Conservation (phyloP, 768 basidiomycete species). For the Udeniomyces megalosporus region DNA sequence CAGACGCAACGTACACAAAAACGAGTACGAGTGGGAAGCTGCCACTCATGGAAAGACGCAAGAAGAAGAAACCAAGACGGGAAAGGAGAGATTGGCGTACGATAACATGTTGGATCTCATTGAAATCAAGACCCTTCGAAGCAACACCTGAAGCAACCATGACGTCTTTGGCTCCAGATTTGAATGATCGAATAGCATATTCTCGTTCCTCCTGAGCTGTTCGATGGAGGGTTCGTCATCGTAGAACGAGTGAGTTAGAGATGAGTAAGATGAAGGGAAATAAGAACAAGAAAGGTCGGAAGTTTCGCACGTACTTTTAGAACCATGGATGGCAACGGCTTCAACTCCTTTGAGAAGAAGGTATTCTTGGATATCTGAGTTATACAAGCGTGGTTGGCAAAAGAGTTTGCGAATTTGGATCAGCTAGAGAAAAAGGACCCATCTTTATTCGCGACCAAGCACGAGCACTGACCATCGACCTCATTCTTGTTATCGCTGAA, state of each 20-base stretch:
- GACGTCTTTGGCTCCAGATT: conserved; percentile 90
- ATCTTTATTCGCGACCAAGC: no score
- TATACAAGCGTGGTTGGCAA: neutral
- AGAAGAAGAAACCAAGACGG: no score
- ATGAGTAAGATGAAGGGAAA: neutral
- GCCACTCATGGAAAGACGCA: no score
- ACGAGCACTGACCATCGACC: conserved; percentile 68
- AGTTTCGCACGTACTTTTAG: conserved; percentile 52
- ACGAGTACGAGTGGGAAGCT: conserved; percentile 75
- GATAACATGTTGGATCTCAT: conserved; percentile 46
- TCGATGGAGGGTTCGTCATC: neutral
- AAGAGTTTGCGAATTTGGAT: neutral
- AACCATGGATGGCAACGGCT: conserved; percentile 96
- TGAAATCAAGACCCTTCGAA: conserved; percentile 95
- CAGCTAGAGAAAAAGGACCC: neutral
- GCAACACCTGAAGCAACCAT: conserved; percentile 99
- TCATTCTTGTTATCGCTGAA: conserved; percentile 99
- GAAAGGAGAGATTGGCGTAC: neutral
- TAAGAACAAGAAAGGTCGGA: neutral
- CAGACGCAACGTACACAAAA: no score
- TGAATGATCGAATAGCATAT: conserved; percentile 97
- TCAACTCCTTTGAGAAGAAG: conserved; percentile 90
- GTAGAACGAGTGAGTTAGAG: neutral
- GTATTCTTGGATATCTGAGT: conserved; percentile 98
- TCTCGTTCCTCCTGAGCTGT: conserved; percentile 95